Percentiles rank a stretch among this genome's conserved stretches.
Conservation (phyloP, 2,329 filamentous ascomycete species). For the Bipolaris zeicola region DNA sequence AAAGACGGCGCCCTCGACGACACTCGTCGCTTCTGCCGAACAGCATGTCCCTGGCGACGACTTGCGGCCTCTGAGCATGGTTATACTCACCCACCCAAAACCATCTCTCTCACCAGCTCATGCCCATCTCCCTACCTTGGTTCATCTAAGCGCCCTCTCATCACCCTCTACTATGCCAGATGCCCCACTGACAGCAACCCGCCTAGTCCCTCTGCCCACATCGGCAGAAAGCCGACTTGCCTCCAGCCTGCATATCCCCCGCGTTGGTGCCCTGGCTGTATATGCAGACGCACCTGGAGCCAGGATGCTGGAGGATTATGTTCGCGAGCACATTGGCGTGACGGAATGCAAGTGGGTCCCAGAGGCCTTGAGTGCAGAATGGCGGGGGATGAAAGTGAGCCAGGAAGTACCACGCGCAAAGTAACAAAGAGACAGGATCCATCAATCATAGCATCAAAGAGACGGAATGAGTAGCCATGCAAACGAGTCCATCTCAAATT, state of each 20-base stretch:
- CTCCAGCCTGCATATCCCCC: slow-evolving; percentile 63
- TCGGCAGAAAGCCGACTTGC: slow-evolving; percentile 64
- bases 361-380: slow-evolving; percentile 50
- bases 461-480: too few relatives aligned
- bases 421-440: neutral
- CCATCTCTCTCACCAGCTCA: slow-evolving; percentile 41
- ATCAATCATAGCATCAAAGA: neutral
- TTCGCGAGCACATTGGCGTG: slow-evolving; percentile 58
- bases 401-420: slow-evolving; percentile 3
- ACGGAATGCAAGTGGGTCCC: slow-evolving; percentile 64
- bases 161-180: neutral
- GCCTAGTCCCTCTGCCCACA: slow-evolving; percentile 67
- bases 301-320: slow-evolving; percentile 62
- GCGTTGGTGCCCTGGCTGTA: slow-evolving; percentile 69
- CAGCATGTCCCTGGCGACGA: neutral
- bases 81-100: slow-evolving; percentile 42
- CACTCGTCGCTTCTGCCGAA: neutral
- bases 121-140: slow-evolving; percentile 42
- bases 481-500: neutral
- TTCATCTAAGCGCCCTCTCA: slow-evolving; percentile 32
- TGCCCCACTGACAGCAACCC: slow-evolving; percentile 48
- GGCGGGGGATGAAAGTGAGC: slow-evolving; percentile 52
- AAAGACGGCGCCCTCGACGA: slow-evolving; percentile 20
- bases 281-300: slow-evolving; percentile 62
- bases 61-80: slow-evolving; percentile 25